These are phyloP conservation scores for Eremochloa ophiuroides DNA, from an alignment of 176 grass and related monocot species.

Conservation along the genomic window DNA sequence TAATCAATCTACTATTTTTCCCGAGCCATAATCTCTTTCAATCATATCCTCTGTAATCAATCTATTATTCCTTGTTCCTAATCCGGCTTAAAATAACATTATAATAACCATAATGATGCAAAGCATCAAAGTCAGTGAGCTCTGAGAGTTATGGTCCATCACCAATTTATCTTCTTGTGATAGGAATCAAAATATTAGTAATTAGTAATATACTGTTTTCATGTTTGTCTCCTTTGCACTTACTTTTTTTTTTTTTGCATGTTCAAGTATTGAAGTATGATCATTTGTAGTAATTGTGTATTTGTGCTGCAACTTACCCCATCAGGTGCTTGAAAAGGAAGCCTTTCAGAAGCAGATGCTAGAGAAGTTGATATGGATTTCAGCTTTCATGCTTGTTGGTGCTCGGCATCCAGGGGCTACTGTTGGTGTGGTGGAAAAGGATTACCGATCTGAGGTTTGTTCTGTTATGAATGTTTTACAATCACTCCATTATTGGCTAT, in stretches of 20 bases:
- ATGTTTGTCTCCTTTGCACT: background rate
- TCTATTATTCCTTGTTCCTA: background rate
- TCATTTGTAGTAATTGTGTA: background rate
- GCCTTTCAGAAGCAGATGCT: slow-evolving; percentile 95
- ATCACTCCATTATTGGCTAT: background rate
- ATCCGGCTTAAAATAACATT: background rate
- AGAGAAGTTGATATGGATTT: slow-evolving; percentile 97
- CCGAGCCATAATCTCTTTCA: too few species aligned
- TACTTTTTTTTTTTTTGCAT: background rate
- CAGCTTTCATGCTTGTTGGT: slow-evolving; percentile 96
- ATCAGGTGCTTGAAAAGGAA: slow-evolving; percentile 83
- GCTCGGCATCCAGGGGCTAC: slow-evolving; percentile 86
- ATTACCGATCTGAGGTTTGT: slow-evolving; percentile 67
- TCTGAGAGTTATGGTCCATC: background rate
- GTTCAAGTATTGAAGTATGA: background rate
- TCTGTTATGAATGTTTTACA: background rate
- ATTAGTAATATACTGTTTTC: background rate
- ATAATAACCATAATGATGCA: background rate
- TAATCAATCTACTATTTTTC: too few species aligned
- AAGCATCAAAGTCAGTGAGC: background rate
- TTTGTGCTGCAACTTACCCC: background rate
- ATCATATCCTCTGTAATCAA: background rate
- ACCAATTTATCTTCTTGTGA: background rate
- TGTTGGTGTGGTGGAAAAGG: slow-evolving; percentile 69
- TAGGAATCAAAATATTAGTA: background rate